These are phyloP conservation scores for Hypoxylon crocopeplum DNA, from an alignment of 495 filamentous ascomycete species.

Conservation along the genomic window DNA sequence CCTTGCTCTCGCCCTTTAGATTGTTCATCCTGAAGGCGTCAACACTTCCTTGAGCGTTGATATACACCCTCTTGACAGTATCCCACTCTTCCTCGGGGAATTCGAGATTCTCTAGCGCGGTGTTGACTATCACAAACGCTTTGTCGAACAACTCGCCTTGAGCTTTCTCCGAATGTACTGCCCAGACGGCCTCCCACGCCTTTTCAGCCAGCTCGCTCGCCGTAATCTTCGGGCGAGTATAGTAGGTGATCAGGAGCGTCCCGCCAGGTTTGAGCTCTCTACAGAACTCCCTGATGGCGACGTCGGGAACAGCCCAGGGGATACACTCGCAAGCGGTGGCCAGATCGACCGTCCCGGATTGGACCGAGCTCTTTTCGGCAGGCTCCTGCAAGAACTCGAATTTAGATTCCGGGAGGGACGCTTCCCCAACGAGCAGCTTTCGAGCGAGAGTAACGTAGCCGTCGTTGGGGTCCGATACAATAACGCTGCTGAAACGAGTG, in stretches of 20 bases:
- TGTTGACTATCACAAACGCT: constrained; percentile 1
- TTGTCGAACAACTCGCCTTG: not conserved
- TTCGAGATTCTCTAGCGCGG: constrained; percentile 11
- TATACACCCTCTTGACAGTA: constrained; percentile 24
- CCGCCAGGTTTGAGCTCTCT: constrained; percentile 29
- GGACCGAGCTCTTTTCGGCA: constrained; percentile 35
- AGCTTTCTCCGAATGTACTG: not conserved
- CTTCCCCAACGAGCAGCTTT: constrained; percentile 21
- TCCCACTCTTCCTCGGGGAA: constrained; percentile 35
- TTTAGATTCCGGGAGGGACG: constrained; percentile 24
- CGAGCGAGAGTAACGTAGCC: constrained; percentile 32
- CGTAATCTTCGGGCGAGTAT: constrained; percentile 17
- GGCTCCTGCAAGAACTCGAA: constrained; percentile 36
- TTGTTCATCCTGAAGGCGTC: constrained; percentile 19
- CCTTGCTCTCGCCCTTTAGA: constrained; percentile 3
- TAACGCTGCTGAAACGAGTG: constrained; percentile 24
- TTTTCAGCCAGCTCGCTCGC: constrained; percentile 3
- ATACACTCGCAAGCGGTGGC: constrained; percentile 39
- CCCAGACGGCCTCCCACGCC: constrained; percentile 15
- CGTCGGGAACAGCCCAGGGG: constrained; percentile 22
- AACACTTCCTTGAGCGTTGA: constrained; percentile 24
- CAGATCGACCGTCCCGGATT: constrained; percentile 30
- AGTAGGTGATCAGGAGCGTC: constrained; percentile 25
- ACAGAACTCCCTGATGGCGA: constrained; percentile 28
- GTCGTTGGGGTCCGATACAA: constrained; percentile 41